Percentiles rank a stretch among this genome's conserved stretches.
Conservation (phyloP, 2,329 filamentous ascomycete genomes). For the Neofusicoccum sp. region DNA sequence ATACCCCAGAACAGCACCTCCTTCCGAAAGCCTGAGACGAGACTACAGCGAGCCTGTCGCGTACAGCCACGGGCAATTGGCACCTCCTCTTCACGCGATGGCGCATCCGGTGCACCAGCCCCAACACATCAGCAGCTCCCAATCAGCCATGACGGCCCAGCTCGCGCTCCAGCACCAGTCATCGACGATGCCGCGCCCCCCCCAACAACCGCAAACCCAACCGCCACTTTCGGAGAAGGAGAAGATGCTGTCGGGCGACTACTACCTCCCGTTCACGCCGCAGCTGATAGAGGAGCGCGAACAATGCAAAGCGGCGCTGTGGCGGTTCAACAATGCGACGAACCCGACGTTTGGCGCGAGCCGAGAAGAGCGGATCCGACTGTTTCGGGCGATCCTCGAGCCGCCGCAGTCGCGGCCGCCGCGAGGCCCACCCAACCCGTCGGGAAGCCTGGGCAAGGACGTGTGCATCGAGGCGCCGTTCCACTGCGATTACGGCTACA, state of each 20-base stretch:
- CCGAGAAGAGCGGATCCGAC: constrained; percentile 62
- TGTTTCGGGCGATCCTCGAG: constrained; percentile 71
- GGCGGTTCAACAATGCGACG: constrained; percentile 82
- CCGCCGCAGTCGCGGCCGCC: constrained; percentile 49
- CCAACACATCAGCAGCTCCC: constrained; percentile 16
- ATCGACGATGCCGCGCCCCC: background rate
- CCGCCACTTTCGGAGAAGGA: constrained; percentile 68
- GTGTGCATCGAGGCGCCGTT: constrained; percentile 85
- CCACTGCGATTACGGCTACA: constrained; percentile 92
- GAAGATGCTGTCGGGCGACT: constrained; percentile 78
- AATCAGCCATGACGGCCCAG: constrained; percentile 37
- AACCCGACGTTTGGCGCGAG: constrained; percentile 53
- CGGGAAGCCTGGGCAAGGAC: constrained; percentile 67
- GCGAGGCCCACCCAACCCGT: constrained; percentile 37
- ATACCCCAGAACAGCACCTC: background rate
- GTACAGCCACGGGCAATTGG: constrained; percentile 4
- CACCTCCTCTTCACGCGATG: constrained; percentile 1
- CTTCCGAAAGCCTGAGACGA: background rate
- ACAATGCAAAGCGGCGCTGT: constrained; percentile 75
- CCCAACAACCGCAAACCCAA: constrained; percentile 12
- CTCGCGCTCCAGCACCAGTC: constrained; percentile 32
- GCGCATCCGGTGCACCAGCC: constrained; percentile 24
- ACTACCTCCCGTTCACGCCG: constrained; percentile 76
- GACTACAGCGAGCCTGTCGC: constrained; percentile 26
- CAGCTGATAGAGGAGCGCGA: constrained; percentile 82